Evolutionary conservation across 2,329 filamentous ascomycete species (phyloP).

Genomic region (Davidsoniella eucalypti): DNA sequence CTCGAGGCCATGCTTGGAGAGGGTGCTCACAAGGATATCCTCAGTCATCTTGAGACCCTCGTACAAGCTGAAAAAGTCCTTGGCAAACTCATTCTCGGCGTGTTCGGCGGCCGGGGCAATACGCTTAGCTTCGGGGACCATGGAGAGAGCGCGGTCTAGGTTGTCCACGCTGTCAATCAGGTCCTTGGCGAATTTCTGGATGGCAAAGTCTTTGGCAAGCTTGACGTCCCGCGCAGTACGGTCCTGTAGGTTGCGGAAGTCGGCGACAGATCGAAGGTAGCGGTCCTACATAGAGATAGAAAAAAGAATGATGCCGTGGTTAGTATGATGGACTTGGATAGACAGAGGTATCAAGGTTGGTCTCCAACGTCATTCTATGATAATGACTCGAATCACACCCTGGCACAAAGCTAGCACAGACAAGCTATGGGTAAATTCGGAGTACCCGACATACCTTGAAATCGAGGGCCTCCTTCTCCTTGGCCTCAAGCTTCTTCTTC

Average conservation of each 20-base stretch:
- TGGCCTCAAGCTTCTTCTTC: constrained; percentile 36
- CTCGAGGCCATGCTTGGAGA: constrained; percentile 89
- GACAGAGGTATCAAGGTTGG: background rate
- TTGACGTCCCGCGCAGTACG: constrained; percentile 84
- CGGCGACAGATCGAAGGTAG: constrained; percentile 82
- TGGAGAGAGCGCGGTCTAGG: constrained; percentile 77
- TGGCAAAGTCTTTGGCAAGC: constrained; percentile 75
- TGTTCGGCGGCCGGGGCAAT: constrained; percentile 23
- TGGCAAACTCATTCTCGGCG: constrained; percentile 34
- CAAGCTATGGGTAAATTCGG: background rate
- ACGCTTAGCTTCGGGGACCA: constrained; percentile 55
- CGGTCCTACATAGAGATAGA: constrained; percentile 49
- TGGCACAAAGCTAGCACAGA: background rate
- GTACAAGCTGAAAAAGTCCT: constrained; percentile 67
- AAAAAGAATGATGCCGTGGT: constrained; percentile 6
- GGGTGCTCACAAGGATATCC: constrained; percentile 65
- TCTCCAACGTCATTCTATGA: background rate
- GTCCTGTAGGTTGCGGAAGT: constrained; percentile 96
- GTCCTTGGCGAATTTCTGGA: constrained; percentile 89
- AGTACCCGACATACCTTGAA: constrained; percentile 52
- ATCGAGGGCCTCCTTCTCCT: constrained; percentile 43
- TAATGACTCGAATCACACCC: background rate
- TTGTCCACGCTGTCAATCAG: constrained; percentile 93
- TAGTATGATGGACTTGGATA: background rate
- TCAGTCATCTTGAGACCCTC: constrained; percentile 94